phyloP scores from a whole-genome alignment of 176 grass and related monocot species.

The Microstegium vimineum region DNA sequence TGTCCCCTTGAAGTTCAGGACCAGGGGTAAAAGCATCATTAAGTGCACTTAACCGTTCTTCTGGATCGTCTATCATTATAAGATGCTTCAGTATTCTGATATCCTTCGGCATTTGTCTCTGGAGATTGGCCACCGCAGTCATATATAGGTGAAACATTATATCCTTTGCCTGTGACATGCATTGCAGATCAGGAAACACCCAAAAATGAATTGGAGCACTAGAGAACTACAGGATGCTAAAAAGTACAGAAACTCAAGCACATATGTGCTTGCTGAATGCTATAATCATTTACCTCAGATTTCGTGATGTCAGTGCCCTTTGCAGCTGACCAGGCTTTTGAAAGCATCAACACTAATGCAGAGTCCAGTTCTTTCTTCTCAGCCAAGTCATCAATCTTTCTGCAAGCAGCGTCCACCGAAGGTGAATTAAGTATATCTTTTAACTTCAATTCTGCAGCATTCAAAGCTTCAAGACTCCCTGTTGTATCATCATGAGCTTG shows the following conservation, averaged over 20 bases:
- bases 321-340: constrained; percentile 86
- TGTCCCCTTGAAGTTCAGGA: constrained; percentile 65
- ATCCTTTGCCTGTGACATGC: constrained; percentile 54
- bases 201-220: neutral
- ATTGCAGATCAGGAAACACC: constrained; percentile 5
- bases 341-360: constrained; percentile 64
- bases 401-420: constrained; percentile 57
- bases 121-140: constrained; percentile 70
- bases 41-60: constrained; percentile 54
- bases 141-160: constrained; percentile 82
- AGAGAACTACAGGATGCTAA: neutral
- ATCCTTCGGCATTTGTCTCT: constrained; percentile 84
- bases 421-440: constrained; percentile 82
- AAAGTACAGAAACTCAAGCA: neutral
- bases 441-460: constrained; percentile 70
- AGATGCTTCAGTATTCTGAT: constrained; percentile 88
- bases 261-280: neutral
- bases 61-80: constrained; percentile 67
- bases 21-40: constrained; percentile 81
- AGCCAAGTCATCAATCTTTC: constrained; percentile 89
- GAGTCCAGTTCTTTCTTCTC: constrained; percentile 85
- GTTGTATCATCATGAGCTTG: constrained; percentile 73
- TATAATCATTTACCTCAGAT: constrained; percentile 57
- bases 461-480: constrained; percentile 57
- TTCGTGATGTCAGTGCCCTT: constrained; percentile 79